Base-by-base conservation (phyloP, 1,284 basidiomycete genomes). In the Xerocomus amazonicus region DNA sequence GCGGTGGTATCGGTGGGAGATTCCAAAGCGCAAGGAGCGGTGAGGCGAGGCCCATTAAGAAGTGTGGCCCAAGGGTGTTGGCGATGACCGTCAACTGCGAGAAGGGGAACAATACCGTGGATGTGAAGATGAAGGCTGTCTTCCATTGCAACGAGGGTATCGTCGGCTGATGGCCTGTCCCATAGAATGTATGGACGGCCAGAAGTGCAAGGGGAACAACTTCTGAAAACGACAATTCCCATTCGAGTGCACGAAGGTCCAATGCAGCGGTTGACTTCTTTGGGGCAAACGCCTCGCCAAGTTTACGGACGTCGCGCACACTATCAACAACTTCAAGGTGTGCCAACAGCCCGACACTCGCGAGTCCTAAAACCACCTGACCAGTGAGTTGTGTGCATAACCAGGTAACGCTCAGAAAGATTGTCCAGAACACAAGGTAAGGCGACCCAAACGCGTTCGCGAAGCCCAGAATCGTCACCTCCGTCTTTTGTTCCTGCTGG, bases 141-240 rank as follows among this genome's bases (percentile, higher is more conserved):
- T 97, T 96, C 97, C 97, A 99, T 62, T 99, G 95, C 48, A 99
- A 85, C 8, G 90, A 87, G 1, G 92, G 79, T 37, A 99, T 77
- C 0, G 88, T 88, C 0, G 93, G 80, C 69, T 98, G 94, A 64
- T 99, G 96, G 1, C 96, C 96, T 0, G 95, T 97, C 0, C 80
- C 74, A 66, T 90, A 92, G 78, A 96, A 98, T 8, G 80, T 69
- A 48, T 90, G 76, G 41, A 87, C 66, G 0, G 82, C 85, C n/a
- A 94, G 75, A 6, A 96, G 76, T 1, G 87, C 84, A 16, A 96
- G 65, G 0, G 86, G 84, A 1, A 83, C 74, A 28, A 88, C 69
- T 54, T 93, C 89, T 2, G 77, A 70, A 67, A 95, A 90, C 8
- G 50, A 52, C 3, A 65, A 38, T 13, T 47, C 54, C 36, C 55